Evolutionary conservation across 345 rosid species (phyloP), one percentile per base, ranked within the genome.

Genomic region (Lepidium didymum): DNA sequence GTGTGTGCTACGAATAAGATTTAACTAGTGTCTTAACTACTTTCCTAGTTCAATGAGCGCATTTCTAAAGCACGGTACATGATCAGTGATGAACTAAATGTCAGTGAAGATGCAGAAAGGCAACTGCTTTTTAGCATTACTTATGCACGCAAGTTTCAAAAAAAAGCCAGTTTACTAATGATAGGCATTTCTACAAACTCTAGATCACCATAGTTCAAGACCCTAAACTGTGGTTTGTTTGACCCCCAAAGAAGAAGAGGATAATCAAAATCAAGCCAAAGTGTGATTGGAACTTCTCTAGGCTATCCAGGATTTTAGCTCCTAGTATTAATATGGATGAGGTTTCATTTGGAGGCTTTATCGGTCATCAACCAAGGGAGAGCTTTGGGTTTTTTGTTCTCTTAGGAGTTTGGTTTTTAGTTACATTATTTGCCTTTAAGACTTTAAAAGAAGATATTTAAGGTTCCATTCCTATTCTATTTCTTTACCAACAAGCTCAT

Each of bases 31-130:
- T 65, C 60, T 55, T 73, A 49, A 9, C 41, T 57, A 41, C 9
- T 41, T 65, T 65, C 60, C 61, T 73, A 56, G 40, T 27, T 56
- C 53, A 18, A 47, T n/a, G 29, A 47, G 27, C 10, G 4, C 58
- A 18, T 29, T 47, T 45, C 70, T 64, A 65, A 45, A 57, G 21
- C 65, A 15, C 23, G 8, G 11, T 36, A 68, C 8, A 37, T 37
- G 19, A 33, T 4, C 15, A 5, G 19, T 34, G 34, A 55, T 67
- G 34, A 31, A 55, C 71, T 55, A 67, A 15, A 55, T 8, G 44
- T 19, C 53, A 42, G 10, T 34, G 8, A 54, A 10, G 9, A 67
- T 41, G 49, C 34, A 60, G 18, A 61, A 29, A 53, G 40, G 15
- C 29, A 34, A 70, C 38, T 34, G 33, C 10, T 53, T 70, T 33